A percentile compares a stretch with the other conserved stretches of the same genome.
Evolutionary conservation across 192 early-diverging fungal genomes (phyloP).

Genomic region (Piromyces finnis): DNA sequence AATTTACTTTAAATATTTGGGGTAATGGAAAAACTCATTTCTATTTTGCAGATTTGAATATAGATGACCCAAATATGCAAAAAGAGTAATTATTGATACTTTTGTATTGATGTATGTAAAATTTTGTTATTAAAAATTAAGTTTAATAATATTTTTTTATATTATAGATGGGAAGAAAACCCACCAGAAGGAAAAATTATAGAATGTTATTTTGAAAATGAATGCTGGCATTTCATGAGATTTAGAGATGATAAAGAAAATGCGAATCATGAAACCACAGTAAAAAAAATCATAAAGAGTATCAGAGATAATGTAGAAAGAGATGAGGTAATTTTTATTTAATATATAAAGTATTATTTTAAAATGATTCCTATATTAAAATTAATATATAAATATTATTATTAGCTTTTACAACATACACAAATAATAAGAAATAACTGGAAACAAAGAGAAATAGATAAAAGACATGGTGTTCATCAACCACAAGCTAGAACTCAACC

Average conservation of each 20-base stretch:
- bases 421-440: neutral
- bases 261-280: constrained; percentile 42
- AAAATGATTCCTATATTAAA: neutral
- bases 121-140: too few relatives aligned
- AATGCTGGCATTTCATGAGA: constrained; percentile 55
- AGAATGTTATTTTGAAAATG: constrained; percentile 40
- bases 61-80: constrained; percentile 7
- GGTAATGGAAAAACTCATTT: constrained; percentile 9
- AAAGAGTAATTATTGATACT: constrained; percentile 10
- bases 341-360: too few relatives aligned
- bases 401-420: neutral
- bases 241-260: constrained; percentile 63
- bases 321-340: constrained; percentile 13
- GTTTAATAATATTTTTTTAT: too few relatives aligned
- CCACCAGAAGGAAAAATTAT: constrained; percentile 33
- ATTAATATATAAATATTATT: neutral
- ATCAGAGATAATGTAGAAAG: constrained; percentile 51
- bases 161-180: constrained; percentile 7
- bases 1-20: neutral
- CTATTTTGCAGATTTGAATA: constrained; percentile 11
- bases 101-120: too few relatives aligned
- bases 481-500: neutral
- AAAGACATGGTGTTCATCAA: neutral
- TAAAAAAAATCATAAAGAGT: constrained; percentile 42
- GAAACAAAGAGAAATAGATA: neutral